Base-by-base conservation (phyloP, 441 rosid species). In the Gossypium trilobum region DNA sequence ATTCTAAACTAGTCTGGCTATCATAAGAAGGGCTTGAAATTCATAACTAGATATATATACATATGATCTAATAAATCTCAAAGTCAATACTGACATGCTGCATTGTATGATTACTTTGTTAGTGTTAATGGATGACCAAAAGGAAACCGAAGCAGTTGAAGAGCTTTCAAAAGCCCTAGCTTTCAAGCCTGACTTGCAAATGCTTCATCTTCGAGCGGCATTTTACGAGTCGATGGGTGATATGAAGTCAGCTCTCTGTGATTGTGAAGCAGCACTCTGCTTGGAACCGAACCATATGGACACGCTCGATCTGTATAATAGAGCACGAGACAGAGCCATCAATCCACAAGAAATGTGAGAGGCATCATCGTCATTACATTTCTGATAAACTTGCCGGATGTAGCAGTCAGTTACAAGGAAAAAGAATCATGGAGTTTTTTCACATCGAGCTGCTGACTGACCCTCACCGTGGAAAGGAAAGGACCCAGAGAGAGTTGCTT, bases 61-160 rank as follows among this genome's bases (percentile, higher is more conserved):
- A 48, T 57, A 58, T 52, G 56, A 48, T 48, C 42, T 50, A 20
- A 66, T 16, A 66, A 48, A 20, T 70, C 42, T 56, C 9, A 13
- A 42, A 36, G 39, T 16, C 23, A 8, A 4, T 56, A 5, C 78
- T 82, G 39, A 82, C 80, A 27, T 56, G 4, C 46, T 50, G 54
- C 31, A 31, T 74, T 48, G 9, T 54, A 54, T 54, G 25, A 17
- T 54, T 54, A 1, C 0, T 29, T 51, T 44, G 60, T 72, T 16
- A 89, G 95, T 89, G 73, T 56, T 89, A 57, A 89, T 89, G 95
- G 92, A 89, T 61, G 92, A 86, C 74, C 92, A 84, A 71, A 86
- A 85, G 54, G 95, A 87, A 83, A 79, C 78, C 0, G 90, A 85
- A 58, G 95, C 95, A 39, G 85, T 87, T 22, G 82, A 81, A 62